phyloP scores from a whole-genome alignment of 2,329 filamentous ascomycete species.

The Aspergillus transmontanensis region DNA sequence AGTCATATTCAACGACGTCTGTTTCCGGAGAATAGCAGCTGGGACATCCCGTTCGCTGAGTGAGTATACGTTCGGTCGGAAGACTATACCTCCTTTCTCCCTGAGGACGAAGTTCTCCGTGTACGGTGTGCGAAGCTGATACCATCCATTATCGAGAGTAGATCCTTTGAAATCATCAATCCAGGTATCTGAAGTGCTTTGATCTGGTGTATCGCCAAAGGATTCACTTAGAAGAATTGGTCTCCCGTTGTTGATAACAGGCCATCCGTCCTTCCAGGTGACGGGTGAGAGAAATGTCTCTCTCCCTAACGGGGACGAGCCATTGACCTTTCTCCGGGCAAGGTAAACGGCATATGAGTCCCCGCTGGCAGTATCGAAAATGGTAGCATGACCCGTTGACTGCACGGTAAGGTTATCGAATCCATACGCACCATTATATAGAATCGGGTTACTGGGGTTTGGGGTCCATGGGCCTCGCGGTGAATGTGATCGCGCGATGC shows the following conservation, averaged over 20 bases:
- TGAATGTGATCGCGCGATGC: slow-evolving; percentile 4
- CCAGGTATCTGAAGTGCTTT: background rate
- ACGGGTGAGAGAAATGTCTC: slow-evolving; percentile 9
- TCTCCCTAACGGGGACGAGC: background rate
- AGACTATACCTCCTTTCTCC: background rate
- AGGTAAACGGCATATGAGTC: slow-evolving; percentile 4
- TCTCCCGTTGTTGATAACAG: background rate
- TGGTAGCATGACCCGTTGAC: slow-evolving; percentile 8
- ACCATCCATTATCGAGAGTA: background rate
- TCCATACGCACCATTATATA: slow-evolving; percentile 8
- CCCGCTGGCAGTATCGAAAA: background rate
- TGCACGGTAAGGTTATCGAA: slow-evolving; percentile 6
- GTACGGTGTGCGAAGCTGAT: slow-evolving; percentile 7
- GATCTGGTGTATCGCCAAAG: background rate
- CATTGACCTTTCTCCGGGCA: slow-evolving; percentile 1
- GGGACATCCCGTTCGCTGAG: slow-evolving; percentile 8
- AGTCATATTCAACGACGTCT: slow-evolving; percentile 9
- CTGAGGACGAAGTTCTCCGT: background rate
- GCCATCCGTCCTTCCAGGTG: slow-evolving; percentile 7
- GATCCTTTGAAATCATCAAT: background rate
- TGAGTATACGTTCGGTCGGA: slow-evolving; percentile 5
- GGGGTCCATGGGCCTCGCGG: background rate
- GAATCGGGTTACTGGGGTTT: background rate
- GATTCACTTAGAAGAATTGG: background rate
- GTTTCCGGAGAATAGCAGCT: slow-evolving; percentile 7